Evolutionary conservation across 768 basidiomycete species (phyloP), one percentile per base, ranked within the genome.

Genomic region (Suillus paluster): DNA sequence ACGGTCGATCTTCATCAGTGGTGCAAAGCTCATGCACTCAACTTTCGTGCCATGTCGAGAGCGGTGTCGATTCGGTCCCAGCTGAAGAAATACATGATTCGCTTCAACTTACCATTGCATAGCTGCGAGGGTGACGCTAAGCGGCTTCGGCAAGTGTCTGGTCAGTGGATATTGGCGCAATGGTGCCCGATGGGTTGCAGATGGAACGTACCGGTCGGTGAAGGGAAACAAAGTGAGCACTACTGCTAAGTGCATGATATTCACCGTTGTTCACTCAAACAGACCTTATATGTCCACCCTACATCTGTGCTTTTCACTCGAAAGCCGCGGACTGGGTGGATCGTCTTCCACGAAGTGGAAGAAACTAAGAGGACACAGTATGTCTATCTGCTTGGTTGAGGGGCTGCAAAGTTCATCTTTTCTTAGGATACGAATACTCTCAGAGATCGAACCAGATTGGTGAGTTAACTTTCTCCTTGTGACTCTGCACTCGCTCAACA

Each of bases 361-460:
- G 97, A 99, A 75, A 98, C 97, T 0, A 96, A 94, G 66, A 97
- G 95, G 71, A 89, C 88, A 45, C 96, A 93, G 92, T 93, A 67
- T 68, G 91, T 73, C 46, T 25, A 21, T 30, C 30, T 41, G 2
- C 25, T 41, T 36, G 14, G n/a, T 41, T 10, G 8, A 12, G 25
- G 25, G 7, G n/a, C 9, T 46, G n/a, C 54, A 58, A 60, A 62
- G 75, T 57, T 66, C 48, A 19, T 55, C 30, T 58, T 27, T 15
- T 14, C 11, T 39, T 62, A 94, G 97, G 72, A 97, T 99, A 70
- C 86, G 92, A 25, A 89, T 98, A 65, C 73, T 98, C 38, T 97
- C 97, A 1, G 94, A 96, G 68, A 93, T 98, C 48, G 95, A 98
- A 69, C 88, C 95, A 44, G 96, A 99, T 68, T 99, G 97, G 97